Evolutionary conservation across 805 yeast genomes (phyloP).

Genomic region (Komagataella phaffii): DNA sequence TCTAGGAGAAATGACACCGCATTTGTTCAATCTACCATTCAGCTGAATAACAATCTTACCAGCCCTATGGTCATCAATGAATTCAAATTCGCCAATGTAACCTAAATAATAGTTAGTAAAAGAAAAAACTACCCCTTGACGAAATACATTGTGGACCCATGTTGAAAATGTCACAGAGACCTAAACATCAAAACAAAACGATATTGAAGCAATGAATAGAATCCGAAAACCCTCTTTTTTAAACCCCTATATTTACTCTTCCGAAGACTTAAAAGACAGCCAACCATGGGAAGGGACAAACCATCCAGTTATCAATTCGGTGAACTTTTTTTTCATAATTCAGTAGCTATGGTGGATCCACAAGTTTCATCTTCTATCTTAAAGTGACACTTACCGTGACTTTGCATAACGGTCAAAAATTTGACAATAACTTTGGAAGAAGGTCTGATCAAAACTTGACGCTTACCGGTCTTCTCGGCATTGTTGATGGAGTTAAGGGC

Average conservation of each 20-base stretch:
- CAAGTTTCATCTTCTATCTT: neutral
- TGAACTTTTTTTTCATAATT: conserved; percentile 7
- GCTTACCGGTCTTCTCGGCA: conserved; percentile 98
- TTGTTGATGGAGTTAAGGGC: conserved; percentile 97
- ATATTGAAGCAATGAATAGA: neutral
- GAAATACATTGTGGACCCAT: neutral
- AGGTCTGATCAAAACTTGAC: conserved; percentile 97
- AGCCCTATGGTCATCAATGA: conserved; percentile 97
- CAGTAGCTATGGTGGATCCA: conserved; percentile 1
- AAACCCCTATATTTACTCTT: conserved; percentile 29
- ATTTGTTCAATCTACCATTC: conserved; percentile 97
- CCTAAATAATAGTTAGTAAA: conserved; percentile 9
- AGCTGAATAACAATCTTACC: conserved; percentile 95
- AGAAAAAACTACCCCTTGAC: neutral
- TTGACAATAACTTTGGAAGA: conserved; percentile 97
- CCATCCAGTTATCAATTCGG: conserved; percentile 99
- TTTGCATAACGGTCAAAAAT: conserved; percentile 94
- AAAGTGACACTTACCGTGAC: conserved; percentile 51
- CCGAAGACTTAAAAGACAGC: conserved; percentile 98
- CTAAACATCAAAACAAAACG: neutral
- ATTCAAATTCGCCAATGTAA: conserved; percentile 97
- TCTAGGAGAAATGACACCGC: conserved; percentile 98
- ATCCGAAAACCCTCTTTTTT: neutral
- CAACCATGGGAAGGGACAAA: conserved; percentile 79
- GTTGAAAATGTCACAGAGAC: neutral